Evolutionary conservation across 2,329 filamentous ascomycete genomes (phyloP), one percentile per base, ranked within the genome.

Genomic region (Chaetomiaceae sp.): DNA sequence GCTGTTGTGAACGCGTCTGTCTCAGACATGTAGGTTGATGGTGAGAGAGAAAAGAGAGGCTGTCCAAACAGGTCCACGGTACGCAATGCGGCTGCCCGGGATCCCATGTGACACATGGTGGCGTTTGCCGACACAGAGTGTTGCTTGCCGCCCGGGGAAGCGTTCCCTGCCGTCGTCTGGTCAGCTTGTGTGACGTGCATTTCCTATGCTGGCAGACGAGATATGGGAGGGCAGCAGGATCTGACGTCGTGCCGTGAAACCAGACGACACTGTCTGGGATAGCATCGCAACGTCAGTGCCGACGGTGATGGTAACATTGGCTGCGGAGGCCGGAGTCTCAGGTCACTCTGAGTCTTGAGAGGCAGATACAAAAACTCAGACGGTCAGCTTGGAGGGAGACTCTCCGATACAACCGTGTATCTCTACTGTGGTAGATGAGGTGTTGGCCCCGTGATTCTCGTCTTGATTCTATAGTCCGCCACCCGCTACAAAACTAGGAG

Each of bases 171-270:
- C 29, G 30, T n/a, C 20, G 13, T 37, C 16, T 36, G 23, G 21
- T 30, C 36, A 27, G 10, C 14, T n/a, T 27, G 11, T 20, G 23
- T 23, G 16, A n/a, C n/a, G 16, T n/a, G 9, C n/a, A 4, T 9
- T 36, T n/a, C n/a, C 10, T 10, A 21, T 27, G 10, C 6, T 32
- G 23, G 37, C 21, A 20, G 46, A 47, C 20, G 47, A 30, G 37
- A 51, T 50, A 44, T 46, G 49, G 38, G 25, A 42, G 41, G 34
- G 36, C 43, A 47, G 48, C 48, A 52, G 46, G 51, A 49, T 51
- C 48, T 43, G 51, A 47, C 40, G 50, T 48, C 36, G 49, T 53
- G 51, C 36, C n/a, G 36, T 44, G 34, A 18, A 29, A 42, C 27
- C 25, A 18, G 25, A 47, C 16, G 47, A 25, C 8, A 27, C 21